Percentiles rank a stretch among this genome's conserved stretches.
phyloP scores from a whole-genome alignment of 2,329 filamentous ascomycete genomes.

The Diaporthe sp. region DNA sequence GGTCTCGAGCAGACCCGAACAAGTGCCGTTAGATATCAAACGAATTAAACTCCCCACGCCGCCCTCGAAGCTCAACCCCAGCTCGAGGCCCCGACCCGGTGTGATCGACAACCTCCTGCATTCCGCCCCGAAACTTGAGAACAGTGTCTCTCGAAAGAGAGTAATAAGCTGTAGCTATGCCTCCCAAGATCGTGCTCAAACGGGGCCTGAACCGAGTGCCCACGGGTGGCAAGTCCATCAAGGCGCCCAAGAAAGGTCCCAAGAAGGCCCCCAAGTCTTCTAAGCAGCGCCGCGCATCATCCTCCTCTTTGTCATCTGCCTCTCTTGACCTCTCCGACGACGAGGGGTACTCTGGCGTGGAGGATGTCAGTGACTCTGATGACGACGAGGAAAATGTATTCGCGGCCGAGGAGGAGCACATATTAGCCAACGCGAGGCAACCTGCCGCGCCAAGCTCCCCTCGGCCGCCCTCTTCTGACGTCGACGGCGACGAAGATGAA shows the following conservation, averaged over 20 bases:
- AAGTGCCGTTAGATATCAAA: not conserved
- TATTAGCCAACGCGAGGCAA: conserved; percentile 65
- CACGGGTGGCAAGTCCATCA: conserved; percentile 41
- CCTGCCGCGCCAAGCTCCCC: conserved; percentile 59
- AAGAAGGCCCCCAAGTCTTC: conserved; percentile 35
- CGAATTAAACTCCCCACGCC: not conserved
- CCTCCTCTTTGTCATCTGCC: conserved; percentile 68
- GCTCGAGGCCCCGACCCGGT: not conserved
- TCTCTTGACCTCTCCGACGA: conserved; percentile 75
- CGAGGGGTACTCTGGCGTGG: conserved; percentile 80
- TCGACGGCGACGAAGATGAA: conserved; percentile 51
- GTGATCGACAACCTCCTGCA: not conserved
- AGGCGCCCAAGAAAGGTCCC: conserved; percentile 39
- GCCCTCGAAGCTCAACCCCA: not conserved
- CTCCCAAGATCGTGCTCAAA: conserved; percentile 40
- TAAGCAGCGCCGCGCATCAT: conserved; percentile 63
- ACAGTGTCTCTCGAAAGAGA: not conserved
- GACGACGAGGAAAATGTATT: conserved; percentile 84
- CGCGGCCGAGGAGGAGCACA: conserved; percentile 83
- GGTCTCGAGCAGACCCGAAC: not conserved
- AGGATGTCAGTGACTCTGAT: conserved; percentile 83
- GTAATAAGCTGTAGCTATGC: conserved; percentile 7
- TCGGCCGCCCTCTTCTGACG: conserved; percentile 59
- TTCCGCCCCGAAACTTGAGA: not conserved
- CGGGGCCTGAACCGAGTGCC: conserved; percentile 34